Evolutionary conservation across 352 stramenopile species (phyloP).

Genomic region (Phytophthora pinifolia): DNA sequence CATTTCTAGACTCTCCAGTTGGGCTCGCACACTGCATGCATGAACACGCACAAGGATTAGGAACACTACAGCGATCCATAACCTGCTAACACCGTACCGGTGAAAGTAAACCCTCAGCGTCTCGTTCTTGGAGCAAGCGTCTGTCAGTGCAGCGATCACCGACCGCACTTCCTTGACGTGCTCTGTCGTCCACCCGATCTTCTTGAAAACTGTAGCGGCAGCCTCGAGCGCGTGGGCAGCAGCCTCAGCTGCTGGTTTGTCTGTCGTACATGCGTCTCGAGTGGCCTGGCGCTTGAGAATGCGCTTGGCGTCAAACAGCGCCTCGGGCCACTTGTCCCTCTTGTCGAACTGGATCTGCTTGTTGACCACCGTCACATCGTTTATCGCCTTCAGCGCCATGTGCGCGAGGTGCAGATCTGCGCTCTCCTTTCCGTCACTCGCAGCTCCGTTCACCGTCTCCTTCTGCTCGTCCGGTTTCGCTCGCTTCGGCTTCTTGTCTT

Average conservation of each 20-base stretch:
- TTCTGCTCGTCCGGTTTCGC: neutral
- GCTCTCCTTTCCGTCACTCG: neutral
- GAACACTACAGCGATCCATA: neutral
- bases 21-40: constrained; percentile 15
- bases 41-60: constrained; percentile 8
- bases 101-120: constrained; percentile 24
- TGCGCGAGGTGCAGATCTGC: constrained; percentile 20
- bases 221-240: constrained; percentile 20
- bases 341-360: constrained; percentile 9
- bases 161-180: constrained; percentile 15
- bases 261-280: constrained; percentile 4
- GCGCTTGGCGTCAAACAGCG: constrained; percentile 12
- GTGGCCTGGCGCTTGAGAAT: constrained; percentile 20
- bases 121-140: constrained; percentile 31
- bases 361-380: constrained; percentile 7
- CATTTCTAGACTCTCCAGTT: constrained; percentile 30
- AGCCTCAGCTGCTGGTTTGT: constrained; percentile 21
- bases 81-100: constrained; percentile 4
- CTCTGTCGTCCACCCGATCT: constrained; percentile 12
- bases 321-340: constrained; percentile 11
- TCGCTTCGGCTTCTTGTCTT: neutral
- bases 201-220: constrained; percentile 10
- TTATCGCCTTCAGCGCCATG: constrained; percentile 9
- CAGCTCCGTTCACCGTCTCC: neutral
- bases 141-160: constrained; percentile 16